These are phyloP conservation scores for Lumnitzera racemosa DNA, from an alignment of 345 rosid genomes.

Conservation along the genomic window DNA sequence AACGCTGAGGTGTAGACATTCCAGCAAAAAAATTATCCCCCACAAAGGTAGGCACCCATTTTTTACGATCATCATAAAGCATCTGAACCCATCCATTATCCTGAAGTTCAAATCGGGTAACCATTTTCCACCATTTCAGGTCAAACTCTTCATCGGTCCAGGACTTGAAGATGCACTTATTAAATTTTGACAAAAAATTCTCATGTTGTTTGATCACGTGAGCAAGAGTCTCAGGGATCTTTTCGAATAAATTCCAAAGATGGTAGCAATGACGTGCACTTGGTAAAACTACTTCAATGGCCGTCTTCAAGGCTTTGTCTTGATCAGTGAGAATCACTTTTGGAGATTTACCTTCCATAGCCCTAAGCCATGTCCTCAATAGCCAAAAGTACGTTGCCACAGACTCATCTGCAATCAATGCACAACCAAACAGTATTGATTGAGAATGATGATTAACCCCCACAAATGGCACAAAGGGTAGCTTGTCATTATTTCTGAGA, in stretches of 20 bases:
- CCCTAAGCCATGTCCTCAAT: slow-evolving; percentile 51
- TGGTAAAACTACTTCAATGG: slow-evolving; percentile 41
- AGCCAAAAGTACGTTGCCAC: slow-evolving; percentile 40
- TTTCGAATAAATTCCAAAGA: slow-evolving; percentile 44
- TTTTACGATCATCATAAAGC: slow-evolving; percentile 39
- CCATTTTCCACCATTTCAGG: slow-evolving; percentile 56
- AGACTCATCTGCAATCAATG: slow-evolving; percentile 45
- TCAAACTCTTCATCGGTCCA: slow-evolving; percentile 48
- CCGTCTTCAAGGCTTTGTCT: slow-evolving; percentile 30
- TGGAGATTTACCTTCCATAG: slow-evolving; percentile 50
- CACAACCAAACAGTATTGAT: slow-evolving; percentile 48
- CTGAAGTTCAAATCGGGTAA: slow-evolving; percentile 40
- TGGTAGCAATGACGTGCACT: slow-evolving; percentile 37
- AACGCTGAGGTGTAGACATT: slow-evolving; percentile 37
- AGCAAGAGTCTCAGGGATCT: slow-evolving; percentile 35
- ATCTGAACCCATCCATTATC: slow-evolving; percentile 37
- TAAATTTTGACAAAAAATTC: slow-evolving; percentile 32
- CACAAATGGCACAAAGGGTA: slow-evolving; percentile 44
- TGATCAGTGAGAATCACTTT: slow-evolving; percentile 40
- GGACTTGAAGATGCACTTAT: slow-evolving; percentile 45
- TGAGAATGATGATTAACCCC: slow-evolving; percentile 60
- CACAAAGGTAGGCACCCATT: slow-evolving; percentile 46
- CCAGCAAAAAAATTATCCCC: slow-evolving; percentile 41
- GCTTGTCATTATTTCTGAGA: slow-evolving; percentile 35
- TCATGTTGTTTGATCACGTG: slow-evolving; percentile 28